phyloP scores from a whole-genome alignment of 306 rosid genomes.

The Prunus armeniaca region DNA sequence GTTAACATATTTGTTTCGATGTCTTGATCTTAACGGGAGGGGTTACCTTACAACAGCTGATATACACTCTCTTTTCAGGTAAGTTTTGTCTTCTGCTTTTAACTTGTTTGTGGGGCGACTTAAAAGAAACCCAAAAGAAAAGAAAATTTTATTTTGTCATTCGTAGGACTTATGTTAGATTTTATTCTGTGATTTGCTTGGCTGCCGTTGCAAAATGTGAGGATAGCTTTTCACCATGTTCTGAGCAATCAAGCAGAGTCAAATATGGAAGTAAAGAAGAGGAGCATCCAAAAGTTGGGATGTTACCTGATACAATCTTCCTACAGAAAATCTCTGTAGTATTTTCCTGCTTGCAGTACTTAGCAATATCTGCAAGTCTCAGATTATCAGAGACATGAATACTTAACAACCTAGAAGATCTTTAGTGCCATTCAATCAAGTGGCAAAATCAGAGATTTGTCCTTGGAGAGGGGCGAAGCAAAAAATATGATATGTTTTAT shows the following conservation, averaged over 20 bases:
- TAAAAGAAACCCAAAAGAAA: not conserved
- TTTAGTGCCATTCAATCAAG: not conserved
- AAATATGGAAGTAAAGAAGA: conserved; percentile 82
- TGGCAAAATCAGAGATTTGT: too few relatives aligned
- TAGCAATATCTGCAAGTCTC: conserved; percentile 74
- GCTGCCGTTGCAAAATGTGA: not conserved
- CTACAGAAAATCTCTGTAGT: conserved; percentile 52
- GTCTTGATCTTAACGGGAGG: conserved; percentile 97
- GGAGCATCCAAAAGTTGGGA: conserved; percentile 72
- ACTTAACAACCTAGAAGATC: not conserved
- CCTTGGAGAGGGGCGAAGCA: too few relatives aligned
- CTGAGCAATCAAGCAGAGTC: conserved; percentile 13
- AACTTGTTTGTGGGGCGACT: not conserved
- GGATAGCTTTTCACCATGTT: not conserved
- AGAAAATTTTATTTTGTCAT: not conserved
- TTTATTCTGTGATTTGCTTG: conserved; percentile 3
- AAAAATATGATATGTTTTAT: too few relatives aligned
- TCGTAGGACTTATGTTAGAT: not conserved
- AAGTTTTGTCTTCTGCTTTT: conserved; percentile 7
- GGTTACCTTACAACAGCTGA: conserved; percentile 93
- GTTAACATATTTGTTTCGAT: conserved; percentile 86
- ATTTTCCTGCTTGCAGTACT: conserved; percentile 74
- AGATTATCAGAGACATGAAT: conserved; percentile 50
- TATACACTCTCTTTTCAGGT: conserved; percentile 98
- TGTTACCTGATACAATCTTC: conserved; percentile 87